Percentiles rank a stretch among this genome's conserved stretches.
phyloP scores from a whole-genome alignment of 257 asterid species.

The Phtheirospermum japonicum region DNA sequence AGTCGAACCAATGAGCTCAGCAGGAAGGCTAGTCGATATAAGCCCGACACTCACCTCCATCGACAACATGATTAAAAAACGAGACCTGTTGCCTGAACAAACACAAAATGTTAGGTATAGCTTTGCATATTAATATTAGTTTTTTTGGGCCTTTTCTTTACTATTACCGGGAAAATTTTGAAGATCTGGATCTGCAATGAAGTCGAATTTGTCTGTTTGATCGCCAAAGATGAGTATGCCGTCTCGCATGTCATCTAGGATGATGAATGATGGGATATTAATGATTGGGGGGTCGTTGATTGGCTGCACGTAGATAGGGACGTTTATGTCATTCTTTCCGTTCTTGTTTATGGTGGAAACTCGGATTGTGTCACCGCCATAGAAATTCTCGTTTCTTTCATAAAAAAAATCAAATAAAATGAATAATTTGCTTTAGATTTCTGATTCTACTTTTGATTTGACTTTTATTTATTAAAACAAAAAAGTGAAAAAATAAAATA shows the following conservation, averaged over 20 bases:
- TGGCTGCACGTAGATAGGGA: conserved; percentile 77
- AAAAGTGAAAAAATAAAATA: background rate
- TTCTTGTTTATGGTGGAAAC: conserved; percentile 65
- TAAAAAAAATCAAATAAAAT: conserved; percentile 25
- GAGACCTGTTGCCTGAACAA: conserved; percentile 65
- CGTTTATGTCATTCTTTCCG: conserved; percentile 58
- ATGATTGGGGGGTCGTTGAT: conserved; percentile 82
- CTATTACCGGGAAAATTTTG: conserved; percentile 64
- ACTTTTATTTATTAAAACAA: too few species aligned
- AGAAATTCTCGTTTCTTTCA: conserved; percentile 63
- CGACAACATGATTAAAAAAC: conserved; percentile 58
- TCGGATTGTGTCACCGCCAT: conserved; percentile 57
- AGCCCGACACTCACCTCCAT: conserved; percentile 77
- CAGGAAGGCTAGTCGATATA: conserved; percentile 65
- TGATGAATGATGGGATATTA: conserved; percentile 59
- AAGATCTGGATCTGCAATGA: conserved; percentile 78
- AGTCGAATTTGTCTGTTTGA: conserved; percentile 34
- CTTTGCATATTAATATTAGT: background rate
- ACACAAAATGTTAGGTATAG: too few species aligned
- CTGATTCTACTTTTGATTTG: too few species aligned
- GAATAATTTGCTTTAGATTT: too few species aligned
- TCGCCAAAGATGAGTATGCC: conserved; percentile 54
- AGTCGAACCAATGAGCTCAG: conserved; percentile 60
- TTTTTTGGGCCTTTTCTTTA: background rate
- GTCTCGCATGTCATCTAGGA: conserved; percentile 49